Evolutionary conservation across 208 protist genomes (phyloP).

Genomic region (Trypanosomatidae sp.): DNA sequence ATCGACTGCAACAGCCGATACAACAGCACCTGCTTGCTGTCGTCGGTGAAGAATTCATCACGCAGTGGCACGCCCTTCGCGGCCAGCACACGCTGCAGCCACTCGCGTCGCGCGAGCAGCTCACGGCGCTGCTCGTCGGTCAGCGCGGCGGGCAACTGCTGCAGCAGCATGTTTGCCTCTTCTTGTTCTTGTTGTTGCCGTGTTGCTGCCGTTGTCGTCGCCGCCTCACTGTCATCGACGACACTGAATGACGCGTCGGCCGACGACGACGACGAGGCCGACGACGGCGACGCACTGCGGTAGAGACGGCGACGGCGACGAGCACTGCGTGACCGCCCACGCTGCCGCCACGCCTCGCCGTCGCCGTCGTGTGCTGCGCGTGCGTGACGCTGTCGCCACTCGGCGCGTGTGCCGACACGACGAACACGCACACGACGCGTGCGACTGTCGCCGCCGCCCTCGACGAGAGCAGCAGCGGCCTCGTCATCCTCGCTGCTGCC

Average conservation of each 20-base stretch:
- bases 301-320: no score
- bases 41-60: conserved; percentile 16
- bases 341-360: no score
- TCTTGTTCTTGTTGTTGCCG: not conserved
- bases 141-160: conserved; percentile 4
- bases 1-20: conserved; percentile 31
- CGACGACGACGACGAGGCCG: no score
- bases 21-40: conserved; percentile 18
- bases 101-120: conserved; percentile 16
- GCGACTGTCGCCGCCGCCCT: no score
- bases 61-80: conserved; percentile 27
- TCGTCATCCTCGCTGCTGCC: no score
- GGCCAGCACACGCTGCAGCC: conserved; percentile 20
- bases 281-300: no score
- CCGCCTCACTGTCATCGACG: not conserved
- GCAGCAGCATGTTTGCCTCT: not conserved
- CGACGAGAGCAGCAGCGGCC: no score
- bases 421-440: no score
- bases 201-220: conserved; percentile 1
- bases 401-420: conserved; percentile 3
- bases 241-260: no score
- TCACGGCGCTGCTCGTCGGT: conserved; percentile 14
- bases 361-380: no score
- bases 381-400: conserved; percentile 5
- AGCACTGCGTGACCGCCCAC: no score